A percentile compares a stretch with the other conserved stretches of the same genome.
Conservation (phyloP, 2,329 filamentous ascomycete species). For the Monilinia vaccinii-corymbosi region DNA sequence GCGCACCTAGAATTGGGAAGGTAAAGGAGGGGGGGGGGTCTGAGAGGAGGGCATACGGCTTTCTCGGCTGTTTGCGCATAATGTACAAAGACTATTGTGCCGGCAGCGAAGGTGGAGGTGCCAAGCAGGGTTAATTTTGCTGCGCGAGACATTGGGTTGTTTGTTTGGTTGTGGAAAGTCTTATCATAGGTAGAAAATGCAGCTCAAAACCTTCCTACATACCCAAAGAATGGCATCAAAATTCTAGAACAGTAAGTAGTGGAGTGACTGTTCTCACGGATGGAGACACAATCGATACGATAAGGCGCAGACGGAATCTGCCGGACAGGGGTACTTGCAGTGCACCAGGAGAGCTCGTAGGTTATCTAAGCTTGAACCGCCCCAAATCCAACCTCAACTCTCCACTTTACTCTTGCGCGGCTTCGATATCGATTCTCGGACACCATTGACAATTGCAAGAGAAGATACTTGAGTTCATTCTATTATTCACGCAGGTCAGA, state of each 20-base stretch:
- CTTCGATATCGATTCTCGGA: conserved; percentile 8
- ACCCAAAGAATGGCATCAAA: neutral
- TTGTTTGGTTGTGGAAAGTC: neutral
- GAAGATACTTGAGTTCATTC: neutral
- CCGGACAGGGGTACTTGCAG: conserved; percentile 18
- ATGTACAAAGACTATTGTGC: conserved; percentile 79
- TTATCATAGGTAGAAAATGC: neutral
- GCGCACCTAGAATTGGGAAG: neutral
- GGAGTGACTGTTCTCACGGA: neutral
- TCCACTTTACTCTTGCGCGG: conserved; percentile 6
- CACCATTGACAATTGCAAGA: conserved; percentile 11
- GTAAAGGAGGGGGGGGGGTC: neutral
- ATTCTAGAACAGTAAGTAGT: neutral
- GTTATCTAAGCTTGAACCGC: conserved; percentile 4
- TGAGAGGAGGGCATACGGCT: conserved; percentile 47
- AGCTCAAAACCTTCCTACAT: neutral
- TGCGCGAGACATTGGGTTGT: conserved; percentile 66
- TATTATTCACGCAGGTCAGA: conserved; percentile 1
- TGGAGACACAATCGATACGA: neutral
- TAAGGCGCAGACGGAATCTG: conserved; percentile 15
- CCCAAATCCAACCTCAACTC: conserved; percentile 6
- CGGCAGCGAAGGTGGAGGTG: conserved; percentile 66
- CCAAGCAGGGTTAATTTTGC: conserved; percentile 77
- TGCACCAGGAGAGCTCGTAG: conserved; percentile 11
- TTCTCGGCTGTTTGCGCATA: conserved; percentile 79